Base-by-base conservation (phyloP, 768 basidiomycete genomes). In the Pisolithus albus region DNA sequence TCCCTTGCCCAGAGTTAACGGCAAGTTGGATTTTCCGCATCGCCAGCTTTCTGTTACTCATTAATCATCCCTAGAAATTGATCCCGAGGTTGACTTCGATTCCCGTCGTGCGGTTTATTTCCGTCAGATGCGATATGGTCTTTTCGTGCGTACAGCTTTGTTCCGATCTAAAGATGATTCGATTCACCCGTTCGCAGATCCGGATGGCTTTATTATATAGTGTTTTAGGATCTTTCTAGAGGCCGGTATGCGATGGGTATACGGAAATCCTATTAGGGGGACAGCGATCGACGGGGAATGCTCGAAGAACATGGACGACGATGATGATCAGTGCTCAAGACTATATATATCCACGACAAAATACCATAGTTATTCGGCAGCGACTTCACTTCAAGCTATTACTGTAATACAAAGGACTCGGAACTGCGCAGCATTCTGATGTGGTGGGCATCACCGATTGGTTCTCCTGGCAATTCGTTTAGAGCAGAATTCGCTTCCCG, bases 61-160 rank as follows among this genome's bases (percentile, higher is more conserved):
- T 36, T 16, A 42, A 15, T 54, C 23, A 18, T 10, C 28, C n/a
- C 4, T 58, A 92, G 96, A 99, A 86, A 97, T 99, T 60, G 95
- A 97, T 65, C 91, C 92, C 3, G 94, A 95, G 66, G 94, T 99
- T 42, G 96, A 99, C 69, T 97, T 94, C 59, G 95, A 98, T 68
- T 88, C 83, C 7, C 82, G 89, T 26, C 81, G 94, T 10, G 94
- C 94, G 2, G 92, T 91, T 19, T 98, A 97, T 72, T 97, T 98
- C 86, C 84, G 95, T 37, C 94, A 97, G 64, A 97, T 96, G 94
- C 84, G 93, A 51, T 95, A 96, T 64, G 95, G 95, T 43, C 86
- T 97, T 55, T 98, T 92, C 65, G 93, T 97, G 63, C 66, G 94
- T 82, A 9, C n/a, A n/a, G 2, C 16, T 18, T 26, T 47, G n/a